A percentile compares a stretch with the other conserved stretches of the same genome.
Evolutionary conservation across 768 basidiomycete genomes (phyloP).

Genomic region (Mycena indigotica): DNA sequence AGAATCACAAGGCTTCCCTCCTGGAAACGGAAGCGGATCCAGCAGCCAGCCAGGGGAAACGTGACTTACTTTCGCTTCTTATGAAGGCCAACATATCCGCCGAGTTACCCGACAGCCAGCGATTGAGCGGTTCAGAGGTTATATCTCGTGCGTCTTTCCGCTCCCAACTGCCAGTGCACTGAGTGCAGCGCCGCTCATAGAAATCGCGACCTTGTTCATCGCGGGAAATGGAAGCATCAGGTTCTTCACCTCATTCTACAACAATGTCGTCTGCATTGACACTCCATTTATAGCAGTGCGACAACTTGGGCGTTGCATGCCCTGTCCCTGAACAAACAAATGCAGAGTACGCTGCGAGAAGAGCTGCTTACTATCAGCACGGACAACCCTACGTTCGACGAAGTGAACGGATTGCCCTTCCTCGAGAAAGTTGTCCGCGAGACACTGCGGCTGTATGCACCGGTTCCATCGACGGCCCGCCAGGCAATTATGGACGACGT

Average conservation of each 20-base stretch:
- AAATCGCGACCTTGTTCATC: slow-evolving; percentile 45
- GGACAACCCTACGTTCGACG: slow-evolving; percentile 3
- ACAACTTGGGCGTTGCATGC: slow-evolving; percentile 45
- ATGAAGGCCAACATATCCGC: slow-evolving; percentile 52
- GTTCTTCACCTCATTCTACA: too few species aligned
- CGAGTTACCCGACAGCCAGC: slow-evolving; percentile 43
- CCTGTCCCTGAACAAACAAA: slow-evolving; percentile 26
- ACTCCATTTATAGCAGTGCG: too few species aligned
- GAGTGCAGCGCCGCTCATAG: slow-evolving; percentile 23
- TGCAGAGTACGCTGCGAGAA: background rate
- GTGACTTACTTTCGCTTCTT: slow-evolving; percentile 47
- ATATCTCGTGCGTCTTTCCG: slow-evolving; percentile 23
- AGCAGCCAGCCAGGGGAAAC: slow-evolving; percentile 34
- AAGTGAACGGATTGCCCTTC: slow-evolving; percentile 40
- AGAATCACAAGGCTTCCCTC: slow-evolving; percentile 41
- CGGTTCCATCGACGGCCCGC: slow-evolving; percentile 46
- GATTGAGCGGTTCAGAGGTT: slow-evolving; percentile 49
- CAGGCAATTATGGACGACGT: slow-evolving; percentile 54
- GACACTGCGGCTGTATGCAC: slow-evolving; percentile 56
- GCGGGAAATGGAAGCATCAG: slow-evolving; percentile 47
- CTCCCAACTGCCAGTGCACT: slow-evolving; percentile 10
- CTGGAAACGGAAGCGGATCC: slow-evolving; percentile 17
- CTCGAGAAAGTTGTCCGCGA: slow-evolving; percentile 50
- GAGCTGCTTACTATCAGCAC: background rate
- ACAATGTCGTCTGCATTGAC: too few species aligned